phyloP scores from a whole-genome alignment of 1,284 basidiomycete genomes.

The Thecaphora thlaspeos region DNA sequence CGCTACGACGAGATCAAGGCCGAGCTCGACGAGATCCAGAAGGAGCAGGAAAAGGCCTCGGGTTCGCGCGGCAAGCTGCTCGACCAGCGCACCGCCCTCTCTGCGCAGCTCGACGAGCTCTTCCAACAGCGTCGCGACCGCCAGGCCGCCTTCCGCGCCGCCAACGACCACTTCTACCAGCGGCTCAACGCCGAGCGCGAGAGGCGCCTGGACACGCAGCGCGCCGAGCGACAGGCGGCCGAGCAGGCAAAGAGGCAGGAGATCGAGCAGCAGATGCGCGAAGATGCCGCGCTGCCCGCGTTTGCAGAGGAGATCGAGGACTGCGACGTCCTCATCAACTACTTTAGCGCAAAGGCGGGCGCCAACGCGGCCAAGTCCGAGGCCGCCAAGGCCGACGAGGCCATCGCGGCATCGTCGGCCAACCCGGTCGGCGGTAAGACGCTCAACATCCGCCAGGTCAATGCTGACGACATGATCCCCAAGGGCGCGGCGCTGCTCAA shows the following conservation, averaged over 20 bases:
- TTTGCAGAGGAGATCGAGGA: constrained; percentile 94
- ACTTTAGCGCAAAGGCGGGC: constrained; percentile 65
- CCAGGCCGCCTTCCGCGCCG: constrained; percentile 46
- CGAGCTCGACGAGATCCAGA: constrained; percentile 83
- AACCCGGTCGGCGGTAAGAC: constrained; percentile 65
- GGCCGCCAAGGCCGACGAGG: constrained; percentile 15
- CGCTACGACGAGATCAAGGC: constrained; percentile 78
- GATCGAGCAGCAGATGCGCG: constrained; percentile 75
- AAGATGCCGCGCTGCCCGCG: constrained; percentile 86
- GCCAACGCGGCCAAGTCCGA: constrained; percentile 19
- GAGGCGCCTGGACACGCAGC: constrained; percentile 72
- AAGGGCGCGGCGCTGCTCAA: constrained; percentile 71
- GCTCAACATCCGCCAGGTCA: constrained; percentile 81
- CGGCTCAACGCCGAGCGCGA: constrained; percentile 53
- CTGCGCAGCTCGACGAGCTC: constrained; percentile 64
- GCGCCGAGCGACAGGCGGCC: constrained; percentile 77
- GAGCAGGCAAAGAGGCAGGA: constrained; percentile 82
- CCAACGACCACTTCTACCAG: constrained; percentile 51
- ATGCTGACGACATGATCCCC: constrained; percentile 63
- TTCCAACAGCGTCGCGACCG: constrained; percentile 75
- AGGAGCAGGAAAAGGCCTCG: constrained; percentile 80
- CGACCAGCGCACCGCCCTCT: constrained; percentile 78
- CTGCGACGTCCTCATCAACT: constrained; percentile 88
- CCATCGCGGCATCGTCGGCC: constrained; percentile 24
- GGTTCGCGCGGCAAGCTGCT: constrained; percentile 79